Conservation (phyloP, 208 protist genomes). For the Herpetomonas muscarum region DNA sequence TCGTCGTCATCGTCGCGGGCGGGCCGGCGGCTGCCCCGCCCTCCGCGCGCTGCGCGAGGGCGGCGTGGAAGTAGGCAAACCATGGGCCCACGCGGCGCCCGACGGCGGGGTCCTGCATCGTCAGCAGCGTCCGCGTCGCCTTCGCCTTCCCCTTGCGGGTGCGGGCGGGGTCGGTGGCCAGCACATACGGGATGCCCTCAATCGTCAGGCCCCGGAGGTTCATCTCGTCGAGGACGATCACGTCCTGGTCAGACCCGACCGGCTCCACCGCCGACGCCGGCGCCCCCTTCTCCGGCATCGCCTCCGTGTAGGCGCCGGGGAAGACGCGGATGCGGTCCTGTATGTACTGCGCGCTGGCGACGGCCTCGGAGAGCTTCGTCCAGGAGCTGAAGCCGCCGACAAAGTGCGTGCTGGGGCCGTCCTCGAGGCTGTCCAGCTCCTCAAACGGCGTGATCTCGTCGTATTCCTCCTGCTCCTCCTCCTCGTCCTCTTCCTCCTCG, state of each 20-base stretch:
- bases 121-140: neutral
- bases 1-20: slow-evolving; percentile 5
- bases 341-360: slow-evolving; percentile 43
- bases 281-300: neutral
- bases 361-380: slow-evolving; percentile 39
- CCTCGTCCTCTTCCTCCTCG: slow-evolving; percentile 69
- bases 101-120: slow-evolving; percentile 8
- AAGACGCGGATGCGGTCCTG: slow-evolving; percentile 76
- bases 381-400: slow-evolving; percentile 73
- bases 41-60: slow-evolving; percentile 13
- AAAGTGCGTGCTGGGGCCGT: slow-evolving; percentile 75
- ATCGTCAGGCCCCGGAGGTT: slow-evolving; percentile 45
- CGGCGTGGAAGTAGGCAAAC: slow-evolving; percentile 53
- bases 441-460: slow-evolving; percentile 49
- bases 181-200: slow-evolving; percentile 52
- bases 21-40: neutral
- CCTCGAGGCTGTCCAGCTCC: slow-evolving; percentile 44
- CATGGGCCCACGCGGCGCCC: slow-evolving; percentile 59
- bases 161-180: slow-evolving; percentile 24
- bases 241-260: slow-evolving; percentile 8
- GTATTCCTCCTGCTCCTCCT: slow-evolving; percentile 74
- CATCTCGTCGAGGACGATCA: slow-evolving; percentile 53
- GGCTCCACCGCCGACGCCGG: neutral
- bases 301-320: slow-evolving; percentile 44
- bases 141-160: neutral